Base-by-base conservation (phyloP, 768 basidiomycete species). In the Russula emetica region DNA sequence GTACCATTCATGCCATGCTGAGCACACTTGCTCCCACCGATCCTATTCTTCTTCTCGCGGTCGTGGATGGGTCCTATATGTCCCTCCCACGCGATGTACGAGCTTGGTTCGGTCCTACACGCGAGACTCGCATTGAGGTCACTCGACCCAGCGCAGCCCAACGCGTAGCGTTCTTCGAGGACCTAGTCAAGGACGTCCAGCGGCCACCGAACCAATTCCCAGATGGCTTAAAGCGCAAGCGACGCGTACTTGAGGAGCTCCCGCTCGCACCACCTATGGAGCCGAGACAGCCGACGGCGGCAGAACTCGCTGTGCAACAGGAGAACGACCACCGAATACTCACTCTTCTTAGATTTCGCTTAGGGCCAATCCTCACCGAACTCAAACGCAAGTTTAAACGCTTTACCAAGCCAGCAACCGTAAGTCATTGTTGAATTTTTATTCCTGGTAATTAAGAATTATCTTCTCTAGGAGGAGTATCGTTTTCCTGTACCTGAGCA, bases 341-440 rank as follows among this genome's bases (percentile, higher is more conserved):
- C 57, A 91, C 93, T 51, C 74, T 94, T 69, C 78, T 99, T 69
- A 91, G 93, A 74, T 91, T 87, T 71, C 84, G 92, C n/a, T 81
- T 98, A n/a, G 90, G 91, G 2, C 90, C 90, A 1, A 87, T 98
- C 55, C 76, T 98, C 57, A 83, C 83, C 2, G 94, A 98, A 72
- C 77, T 99, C 69, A 94, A 92, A 78, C 84, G 92, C 73, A 94
- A 94, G 76, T 94, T 88, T 73, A 93, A 94, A 79, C 81, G 89
- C 68, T 95, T 97, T 71, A 88, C 86, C 0, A 93, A 93, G 76
- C 77, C 82, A 42, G 88, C 90, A 49, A 79, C 79, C 65, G 94
- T 94, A 69, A 72, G 86, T 78, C 26, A 20, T 47, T 18, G 18
- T 34, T 58, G 52, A 54, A 14, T 53, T 44, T 20, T n/a, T 47